Conservation (phyloP, 495 filamentous ascomycete genomes). For the Parathielavia appendiculata region DNA sequence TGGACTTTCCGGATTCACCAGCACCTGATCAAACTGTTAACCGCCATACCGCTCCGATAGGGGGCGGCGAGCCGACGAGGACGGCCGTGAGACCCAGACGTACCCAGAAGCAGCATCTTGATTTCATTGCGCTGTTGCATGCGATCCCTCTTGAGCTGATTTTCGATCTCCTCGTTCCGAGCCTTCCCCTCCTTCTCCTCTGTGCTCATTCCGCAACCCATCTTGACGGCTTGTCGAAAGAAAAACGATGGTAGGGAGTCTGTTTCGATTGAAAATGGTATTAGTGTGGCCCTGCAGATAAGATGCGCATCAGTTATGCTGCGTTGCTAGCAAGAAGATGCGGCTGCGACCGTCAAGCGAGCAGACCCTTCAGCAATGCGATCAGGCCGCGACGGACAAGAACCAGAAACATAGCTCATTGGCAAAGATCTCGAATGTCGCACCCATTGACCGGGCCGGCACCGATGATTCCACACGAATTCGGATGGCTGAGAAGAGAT, state of each 20-base stretch:
- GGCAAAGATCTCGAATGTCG: background rate
- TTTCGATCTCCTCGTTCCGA: slow-evolving; percentile 98
- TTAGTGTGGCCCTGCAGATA: slow-evolving; percentile 14
- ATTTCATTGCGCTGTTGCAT: slow-evolving; percentile 96
- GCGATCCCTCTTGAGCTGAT: slow-evolving; percentile 92
- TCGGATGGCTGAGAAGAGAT: background rate
- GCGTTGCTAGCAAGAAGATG: background rate
- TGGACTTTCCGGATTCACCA: slow-evolving; percentile 99
- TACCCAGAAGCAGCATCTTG: slow-evolving; percentile 98
- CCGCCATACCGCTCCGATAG: background rate
- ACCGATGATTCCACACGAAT: background rate
- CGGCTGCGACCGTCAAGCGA: background rate
- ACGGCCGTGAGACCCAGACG: slow-evolving; percentile 28
- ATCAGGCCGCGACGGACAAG: background rate
- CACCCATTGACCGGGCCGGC: background rate
- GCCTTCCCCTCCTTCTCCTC: slow-evolving; percentile 99
- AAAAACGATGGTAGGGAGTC: slow-evolving; percentile 14
- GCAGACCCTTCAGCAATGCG: background rate
- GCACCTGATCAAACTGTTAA: slow-evolving; percentile 59
- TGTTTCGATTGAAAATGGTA: slow-evolving; percentile 18
- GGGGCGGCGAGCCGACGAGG: background rate
- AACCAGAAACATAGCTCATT: background rate
- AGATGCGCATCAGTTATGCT: slow-evolving; percentile 9
- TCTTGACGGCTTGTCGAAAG: slow-evolving; percentile 52
- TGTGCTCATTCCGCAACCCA: slow-evolving; percentile 99